Percentiles rank a stretch among this genome's conserved stretches.
phyloP scores from a whole-genome alignment of 257 asterid species.

The Solanum stenotomum region DNA sequence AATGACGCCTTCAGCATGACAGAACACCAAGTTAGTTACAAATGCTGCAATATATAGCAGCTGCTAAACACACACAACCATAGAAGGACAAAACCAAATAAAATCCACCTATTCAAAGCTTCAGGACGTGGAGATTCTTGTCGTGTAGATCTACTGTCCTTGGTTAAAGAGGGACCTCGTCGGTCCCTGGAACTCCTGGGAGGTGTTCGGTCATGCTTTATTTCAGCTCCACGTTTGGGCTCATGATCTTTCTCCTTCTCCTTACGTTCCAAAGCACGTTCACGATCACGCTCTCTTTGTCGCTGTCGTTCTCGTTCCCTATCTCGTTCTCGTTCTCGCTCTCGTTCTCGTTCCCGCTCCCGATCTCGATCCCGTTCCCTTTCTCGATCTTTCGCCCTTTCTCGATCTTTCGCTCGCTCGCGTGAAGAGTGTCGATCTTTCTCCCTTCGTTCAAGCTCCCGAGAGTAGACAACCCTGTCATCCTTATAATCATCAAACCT shows the following conservation, averaged over 20 bases:
- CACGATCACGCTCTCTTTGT: slow-evolving; percentile 59
- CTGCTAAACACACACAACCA: slow-evolving; percentile 54
- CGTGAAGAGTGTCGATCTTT: slow-evolving; percentile 53
- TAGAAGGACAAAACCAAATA: slow-evolving; percentile 45
- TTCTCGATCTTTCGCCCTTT: slow-evolving; percentile 58
- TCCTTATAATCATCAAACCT: slow-evolving; percentile 61
- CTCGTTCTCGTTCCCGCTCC: slow-evolving; percentile 47
- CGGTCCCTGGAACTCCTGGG: slow-evolving; percentile 72
- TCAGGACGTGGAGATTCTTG: slow-evolving; percentile 85
- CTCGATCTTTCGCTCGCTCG: slow-evolving; percentile 71
- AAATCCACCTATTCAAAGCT: slow-evolving; percentile 82
- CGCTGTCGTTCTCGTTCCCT: slow-evolving; percentile 38
- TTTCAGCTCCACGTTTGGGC: slow-evolving; percentile 50
- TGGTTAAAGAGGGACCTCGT: slow-evolving; percentile 58
- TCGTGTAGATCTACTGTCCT: slow-evolving; percentile 56
- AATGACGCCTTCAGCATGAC: slow-evolving; percentile 91
- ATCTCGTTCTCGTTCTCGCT: slow-evolving; percentile 29
- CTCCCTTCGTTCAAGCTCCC: slow-evolving; percentile 70
- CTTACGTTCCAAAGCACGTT: slow-evolving; percentile 37
- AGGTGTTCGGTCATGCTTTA: slow-evolving; percentile 66
- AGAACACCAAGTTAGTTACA: slow-evolving; percentile 71
- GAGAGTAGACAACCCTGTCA: slow-evolving; percentile 50
- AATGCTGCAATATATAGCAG: slow-evolving; percentile 52
- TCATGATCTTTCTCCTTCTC: slow-evolving; percentile 68
- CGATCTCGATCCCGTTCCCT: slow-evolving; percentile 47